Evolutionary conservation across 2,329 filamentous ascomycete species (phyloP), one percentile per base, ranked within the genome.

Genomic region (Fusarium nygamai): DNA sequence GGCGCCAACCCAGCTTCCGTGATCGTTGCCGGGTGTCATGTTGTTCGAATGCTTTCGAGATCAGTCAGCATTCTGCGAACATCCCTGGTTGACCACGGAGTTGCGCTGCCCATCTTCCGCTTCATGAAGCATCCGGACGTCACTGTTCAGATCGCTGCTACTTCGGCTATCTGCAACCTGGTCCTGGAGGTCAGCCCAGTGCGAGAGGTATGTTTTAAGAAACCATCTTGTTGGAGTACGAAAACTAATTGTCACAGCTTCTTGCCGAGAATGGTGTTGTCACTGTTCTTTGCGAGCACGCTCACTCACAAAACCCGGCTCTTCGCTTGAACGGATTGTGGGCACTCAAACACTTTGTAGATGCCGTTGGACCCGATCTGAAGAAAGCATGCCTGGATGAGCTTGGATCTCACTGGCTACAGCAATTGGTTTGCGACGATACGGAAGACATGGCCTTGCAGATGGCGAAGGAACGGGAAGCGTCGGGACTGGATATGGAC

Each of bases 291-390:
- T 97, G 95, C 79, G 90, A 93, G 75, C 94, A 98, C 80, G 94
- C 95, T 4, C 93, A 93, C 81, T 96, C 94, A 1, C 88, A 89
- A 53, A 93, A 96, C 78, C 89, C 93, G n/a, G 90, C 92, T 53
- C 86, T 98, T 61, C 91, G 94, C 31, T 87, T 97, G 33, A 95
- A 96, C 77, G 95, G 95, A 29, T 84, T 99, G 4, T 99, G 96
- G 96, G 94, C 95, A 11, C 85, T 99, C 66, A 98, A 98, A 80
- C 94, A 98, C 82, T 88, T 98, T 57, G 92, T 97, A 6, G 89
- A 93, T 72, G 91, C 91, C 29, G 90, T 93, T 11, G 88, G 89
- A 24, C 91, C 92, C 50, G 89, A 92, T 19, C 85, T 93, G 74
- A 97, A 96, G 83, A 92, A 92, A 78, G 88, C 89, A 54, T 94